phyloP scores from a whole-genome alignment of 2,329 filamentous ascomycete genomes.

The Fusarium palustre region DNA sequence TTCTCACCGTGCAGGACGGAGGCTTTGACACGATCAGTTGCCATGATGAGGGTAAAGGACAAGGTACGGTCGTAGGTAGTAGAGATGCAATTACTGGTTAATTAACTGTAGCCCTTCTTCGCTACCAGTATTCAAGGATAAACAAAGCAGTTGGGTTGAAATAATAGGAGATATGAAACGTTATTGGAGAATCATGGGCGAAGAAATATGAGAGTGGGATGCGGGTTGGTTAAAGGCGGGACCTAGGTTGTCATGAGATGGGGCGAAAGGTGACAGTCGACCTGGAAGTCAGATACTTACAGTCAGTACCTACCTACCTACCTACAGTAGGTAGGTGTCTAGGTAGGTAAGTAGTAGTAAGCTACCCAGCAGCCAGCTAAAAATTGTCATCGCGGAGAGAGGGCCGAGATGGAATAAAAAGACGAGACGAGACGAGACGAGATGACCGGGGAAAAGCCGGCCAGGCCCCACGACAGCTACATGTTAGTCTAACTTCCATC shows the following conservation, averaged over 20 bases:
- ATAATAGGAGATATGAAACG: conserved; percentile 6
- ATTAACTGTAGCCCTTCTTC: conserved; percentile 11
- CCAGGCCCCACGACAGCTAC: conserved; percentile 24
- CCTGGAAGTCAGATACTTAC: not conserved
- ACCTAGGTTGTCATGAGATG: conserved; percentile 7
- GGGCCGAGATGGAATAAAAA: conserved; percentile 34
- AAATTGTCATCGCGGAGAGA: conserved; percentile 31
- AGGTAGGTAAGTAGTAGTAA: too few species aligned
- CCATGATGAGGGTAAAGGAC: conserved; percentile 39
- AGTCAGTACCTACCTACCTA: too few species aligned
- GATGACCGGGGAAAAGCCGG: conserved; percentile 2
- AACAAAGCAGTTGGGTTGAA: not conserved
- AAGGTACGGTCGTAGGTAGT: not conserved
- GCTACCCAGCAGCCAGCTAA: not conserved
- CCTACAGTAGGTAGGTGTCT: too few species aligned
- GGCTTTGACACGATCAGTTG: conserved; percentile 55
- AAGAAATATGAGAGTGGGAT: conserved; percentile 24
- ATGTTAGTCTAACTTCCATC: not conserved
- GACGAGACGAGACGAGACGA: conserved; percentile 14
- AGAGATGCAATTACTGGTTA: conserved; percentile 1
- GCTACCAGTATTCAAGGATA: not conserved
- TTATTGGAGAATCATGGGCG: conserved; percentile 16
- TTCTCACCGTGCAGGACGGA: conserved; percentile 66
- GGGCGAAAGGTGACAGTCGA: conserved; percentile 8
- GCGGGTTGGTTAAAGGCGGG: conserved; percentile 28